Evolutionary conservation across 2,329 filamentous ascomycete species (phyloP).

Genomic region (Aspergillus amoenus): DNA sequence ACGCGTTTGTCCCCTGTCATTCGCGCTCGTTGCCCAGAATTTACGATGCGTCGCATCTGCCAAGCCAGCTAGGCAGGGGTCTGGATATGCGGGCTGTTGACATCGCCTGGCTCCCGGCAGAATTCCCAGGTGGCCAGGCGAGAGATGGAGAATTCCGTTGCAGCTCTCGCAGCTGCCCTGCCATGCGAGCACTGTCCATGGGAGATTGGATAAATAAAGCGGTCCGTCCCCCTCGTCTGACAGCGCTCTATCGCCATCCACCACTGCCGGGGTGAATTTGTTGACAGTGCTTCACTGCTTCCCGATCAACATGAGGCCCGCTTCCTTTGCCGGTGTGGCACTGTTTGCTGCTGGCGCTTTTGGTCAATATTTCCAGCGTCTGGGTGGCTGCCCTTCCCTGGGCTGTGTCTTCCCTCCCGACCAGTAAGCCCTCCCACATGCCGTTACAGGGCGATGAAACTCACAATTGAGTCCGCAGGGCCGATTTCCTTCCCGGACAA

Average conservation of each 20-base stretch:
- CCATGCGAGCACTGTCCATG: conserved; percentile 5
- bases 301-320: conserved; percentile 25
- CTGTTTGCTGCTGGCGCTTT: conserved; percentile 26
- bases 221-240: not conserved
- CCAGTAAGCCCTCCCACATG: conserved; percentile 41
- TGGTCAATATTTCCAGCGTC: conserved; percentile 57
- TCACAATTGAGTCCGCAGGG: conserved; percentile 41
- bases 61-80: conserved; percentile 14
- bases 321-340: conserved; percentile 23
- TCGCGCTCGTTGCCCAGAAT: conserved; percentile 3
- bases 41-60: conserved; percentile 10
- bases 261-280: conserved; percentile 4
- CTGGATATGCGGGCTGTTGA: not conserved
- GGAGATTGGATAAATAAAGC: conserved; percentile 10
- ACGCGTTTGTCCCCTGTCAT: conserved; percentile 8
- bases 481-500: conserved; percentile 80
- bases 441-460: not conserved
- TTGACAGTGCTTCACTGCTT: not conserved
- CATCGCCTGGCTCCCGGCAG: not conserved
- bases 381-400: conserved; percentile 56
- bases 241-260: conserved; percentile 2
- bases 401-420: conserved; percentile 60
- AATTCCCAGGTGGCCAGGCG: not conserved
- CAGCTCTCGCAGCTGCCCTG: not conserved
- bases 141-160: not conserved